Evolutionary conservation across 2,329 filamentous ascomycete genomes (phyloP).

Genomic region (Ascochyta lentis): DNA sequence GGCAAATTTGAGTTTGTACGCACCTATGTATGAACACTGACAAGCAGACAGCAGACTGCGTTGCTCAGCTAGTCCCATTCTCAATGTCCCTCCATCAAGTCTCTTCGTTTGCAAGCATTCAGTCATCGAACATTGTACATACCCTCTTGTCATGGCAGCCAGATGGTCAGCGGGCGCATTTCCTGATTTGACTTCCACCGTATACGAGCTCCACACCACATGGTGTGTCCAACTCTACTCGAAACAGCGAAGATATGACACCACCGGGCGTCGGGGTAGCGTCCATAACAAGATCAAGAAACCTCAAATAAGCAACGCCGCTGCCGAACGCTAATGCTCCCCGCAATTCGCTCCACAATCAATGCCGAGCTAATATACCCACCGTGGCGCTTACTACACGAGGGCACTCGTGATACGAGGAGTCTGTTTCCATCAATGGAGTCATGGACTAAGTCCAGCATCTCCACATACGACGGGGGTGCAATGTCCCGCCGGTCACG

Average conservation of each 20-base stretch:
- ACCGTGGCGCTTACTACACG: conserved; percentile 10
- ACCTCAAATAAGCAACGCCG: conserved; percentile 18
- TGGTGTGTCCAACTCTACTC: not conserved
- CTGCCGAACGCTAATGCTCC: conserved; percentile 20
- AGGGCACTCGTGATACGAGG: conserved; percentile 20
- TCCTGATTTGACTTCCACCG: not conserved
- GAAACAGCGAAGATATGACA: conserved; percentile 8
- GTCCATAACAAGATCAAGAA: not conserved
- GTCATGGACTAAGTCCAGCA: not conserved
- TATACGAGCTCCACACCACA: conserved; percentile 10
- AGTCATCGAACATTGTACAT: too few species aligned
- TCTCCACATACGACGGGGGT: not conserved
- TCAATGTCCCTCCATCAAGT: too few species aligned
- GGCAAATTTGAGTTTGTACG: too few species aligned
- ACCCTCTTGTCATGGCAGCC: not conserved
- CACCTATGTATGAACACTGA: too few species aligned
- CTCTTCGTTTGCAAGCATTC: too few species aligned
- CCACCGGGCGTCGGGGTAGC: conserved; percentile 13
- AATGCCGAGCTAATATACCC: conserved; percentile 17
- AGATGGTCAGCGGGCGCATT: conserved; percentile 35
- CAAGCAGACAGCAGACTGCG: too few species aligned
- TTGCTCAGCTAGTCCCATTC: too few species aligned
- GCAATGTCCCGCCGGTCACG: not conserved
- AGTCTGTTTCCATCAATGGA: conserved; percentile 19
- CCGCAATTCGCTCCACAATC: conserved; percentile 24